Percentiles rank a stretch among this genome's conserved stretches.
Evolutionary conservation across 495 filamentous ascomycete species (phyloP).

Genomic region (Trichocladium antarcticum): DNA sequence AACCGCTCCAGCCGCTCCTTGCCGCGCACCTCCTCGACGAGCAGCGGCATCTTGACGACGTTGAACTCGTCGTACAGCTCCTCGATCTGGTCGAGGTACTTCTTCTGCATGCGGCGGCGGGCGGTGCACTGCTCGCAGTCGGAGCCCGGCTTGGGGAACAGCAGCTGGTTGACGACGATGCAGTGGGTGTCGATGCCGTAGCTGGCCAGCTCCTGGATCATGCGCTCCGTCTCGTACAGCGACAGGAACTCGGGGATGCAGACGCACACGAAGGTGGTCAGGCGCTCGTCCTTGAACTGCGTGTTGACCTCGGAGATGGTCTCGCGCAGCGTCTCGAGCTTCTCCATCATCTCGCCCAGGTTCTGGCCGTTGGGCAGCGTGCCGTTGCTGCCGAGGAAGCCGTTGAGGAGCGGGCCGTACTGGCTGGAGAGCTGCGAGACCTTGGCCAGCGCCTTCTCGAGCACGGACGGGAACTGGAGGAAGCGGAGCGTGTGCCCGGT

Average conservation of each 20-base stretch:
- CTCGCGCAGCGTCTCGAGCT: constrained; percentile 83
- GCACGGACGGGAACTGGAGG: constrained; percentile 94
- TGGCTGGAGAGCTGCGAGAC: constrained; percentile 85
- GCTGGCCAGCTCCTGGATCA: constrained; percentile 94
- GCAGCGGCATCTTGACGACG: constrained; percentile 90
- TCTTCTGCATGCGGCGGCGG: constrained; percentile 96
- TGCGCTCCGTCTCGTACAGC: constrained; percentile 96
- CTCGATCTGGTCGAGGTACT: constrained; percentile 97
- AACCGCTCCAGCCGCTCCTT: constrained; percentile 90
- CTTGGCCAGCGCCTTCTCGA: constrained; percentile 96
- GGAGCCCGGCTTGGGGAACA: constrained; percentile 81
- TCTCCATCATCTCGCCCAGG: constrained; percentile 80
- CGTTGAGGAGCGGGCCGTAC: constrained; percentile 93
- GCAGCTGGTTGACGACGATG: constrained; percentile 95
- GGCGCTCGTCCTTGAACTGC: constrained; percentile 92
- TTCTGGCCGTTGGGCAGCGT: constrained; percentile 77
- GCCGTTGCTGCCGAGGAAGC: constrained; percentile 74
- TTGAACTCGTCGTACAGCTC: constrained; percentile 99
- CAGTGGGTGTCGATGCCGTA: constrained; percentile 94
- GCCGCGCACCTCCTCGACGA: constrained; percentile 90
- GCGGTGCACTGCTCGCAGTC: constrained; percentile 93
- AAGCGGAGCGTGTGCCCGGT: constrained; percentile 99
- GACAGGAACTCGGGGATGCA: constrained; percentile 97
- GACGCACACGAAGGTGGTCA: constrained; percentile 97
- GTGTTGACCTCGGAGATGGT: constrained; percentile 94